A percentile compares a stretch with the other conserved stretches of the same genome.
phyloP scores from a whole-genome alignment of 768 basidiomycete species.

The Flagelloscypha sp. region DNA sequence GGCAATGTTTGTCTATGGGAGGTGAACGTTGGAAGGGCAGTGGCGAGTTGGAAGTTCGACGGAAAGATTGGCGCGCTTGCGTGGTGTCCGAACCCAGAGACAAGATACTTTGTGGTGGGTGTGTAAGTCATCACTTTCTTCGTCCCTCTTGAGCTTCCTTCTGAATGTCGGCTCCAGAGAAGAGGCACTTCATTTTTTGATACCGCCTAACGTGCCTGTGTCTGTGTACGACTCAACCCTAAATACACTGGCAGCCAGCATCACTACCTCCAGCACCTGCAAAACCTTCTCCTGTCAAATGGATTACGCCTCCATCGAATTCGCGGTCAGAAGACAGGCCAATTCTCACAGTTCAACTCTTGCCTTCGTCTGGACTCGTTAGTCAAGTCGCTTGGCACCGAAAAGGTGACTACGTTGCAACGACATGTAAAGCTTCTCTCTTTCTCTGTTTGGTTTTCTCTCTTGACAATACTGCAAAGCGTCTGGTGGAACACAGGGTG shows the following conservation, averaged over 20 bases:
- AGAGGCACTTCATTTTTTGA: constrained; percentile 68
- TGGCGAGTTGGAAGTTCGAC: constrained; percentile 79
- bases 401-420: constrained; percentile 90
- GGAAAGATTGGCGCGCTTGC: constrained; percentile 76
- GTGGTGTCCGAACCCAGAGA: constrained; percentile 88
- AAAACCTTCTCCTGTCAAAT: constrained; percentile 61
- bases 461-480: constrained; percentile 29
- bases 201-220: constrained; percentile 70
- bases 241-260: constrained; percentile 51
- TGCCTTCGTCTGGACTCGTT: constrained; percentile 57
- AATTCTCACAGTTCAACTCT: constrained; percentile 54
- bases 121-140: constrained; percentile 44
- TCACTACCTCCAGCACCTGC: constrained; percentile 51
- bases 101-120: constrained; percentile 70
- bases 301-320: constrained; percentile 43
- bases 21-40: constrained; percentile 78
- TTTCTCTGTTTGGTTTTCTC: constrained; percentile 5
- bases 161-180: constrained; percentile 44
- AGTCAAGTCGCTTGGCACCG: constrained; percentile 89
- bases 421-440: constrained; percentile 68
- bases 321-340: constrained; percentile 45
- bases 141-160: constrained; percentile 1
- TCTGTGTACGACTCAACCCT: constrained; percentile 50
- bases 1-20: constrained; percentile 90
- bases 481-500: constrained; percentile 61